Evolutionary conservation across 1,139 yeast genomes (phyloP), one percentile per base, ranked within the genome.

Genomic region (Scheffersomyces stambukii): DNA sequence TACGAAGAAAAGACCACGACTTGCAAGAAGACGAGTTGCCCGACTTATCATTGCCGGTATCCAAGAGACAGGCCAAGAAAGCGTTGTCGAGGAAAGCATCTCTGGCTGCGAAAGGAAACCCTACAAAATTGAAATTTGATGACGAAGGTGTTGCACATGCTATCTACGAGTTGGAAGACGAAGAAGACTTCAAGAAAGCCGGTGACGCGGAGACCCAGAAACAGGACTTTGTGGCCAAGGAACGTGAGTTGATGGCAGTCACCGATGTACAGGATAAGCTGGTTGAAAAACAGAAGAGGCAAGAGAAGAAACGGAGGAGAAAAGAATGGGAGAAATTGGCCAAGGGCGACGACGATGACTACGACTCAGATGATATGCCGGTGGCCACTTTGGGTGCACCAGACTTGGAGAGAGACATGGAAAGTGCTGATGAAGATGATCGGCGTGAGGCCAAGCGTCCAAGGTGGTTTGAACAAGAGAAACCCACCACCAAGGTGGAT

Each of bases 101-200:
- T n/a, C 50, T 77, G n/a, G 57, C 76, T 19, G 58, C 70, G 13
- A 74, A 73, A 37, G 83, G 88, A 6, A 75, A 76, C 37, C 81
- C 96, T 11, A 75, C 85, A 18, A 91, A 86, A 54, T 58, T 91
- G 44, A 70, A 75, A 32, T 91, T 91, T 52, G 99, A 91, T 50
- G 98, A 91, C 40, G 96, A 91, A 3, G 99, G 99, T 23, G 67
- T 69, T 6, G 80, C 97, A 0, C 97, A 89, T 57, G 84, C 94
- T 9, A 66, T 89, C 9, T 91, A 91, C 50, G 97, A 91, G 57
- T 68, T 91, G 37, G 91, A 86, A 51, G 86, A 81, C 42, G 96
- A 88, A 54, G 94, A 80, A 26, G 95, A 83, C 37, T 91, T 93
- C 71, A 71, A 58, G 40, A 75, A 73, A 40, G 75, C 70, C 16